Base-by-base conservation (phyloP, 2,329 filamentous ascomycete species). In the Chrysoporthe puriensis region DNA sequence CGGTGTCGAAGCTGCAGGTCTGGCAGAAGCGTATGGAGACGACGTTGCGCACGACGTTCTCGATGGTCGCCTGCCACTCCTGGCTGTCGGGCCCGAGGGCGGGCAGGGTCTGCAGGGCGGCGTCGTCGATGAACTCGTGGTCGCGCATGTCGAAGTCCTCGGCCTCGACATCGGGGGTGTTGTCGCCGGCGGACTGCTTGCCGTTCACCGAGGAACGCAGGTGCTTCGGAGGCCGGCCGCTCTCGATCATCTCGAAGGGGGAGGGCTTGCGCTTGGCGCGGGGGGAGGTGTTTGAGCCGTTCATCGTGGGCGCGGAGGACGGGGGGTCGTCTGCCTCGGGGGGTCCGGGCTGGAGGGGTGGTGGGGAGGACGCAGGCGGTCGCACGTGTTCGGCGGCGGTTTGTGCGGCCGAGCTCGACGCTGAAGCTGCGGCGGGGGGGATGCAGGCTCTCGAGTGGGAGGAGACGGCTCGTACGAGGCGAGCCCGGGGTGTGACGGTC, bases 11-110 rank as follows among this genome's bases (percentile, higher is more conserved):
- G 34, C 95, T 94, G 78, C 93, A 97, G 0, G 96, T 97, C 84
- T 97, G 94, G 78, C 95, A 98, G 82, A 99, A 99, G 73, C 97
- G 92, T 75, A 99, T 98, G n/a, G 95, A 97, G 62, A 99, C 96
- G 21, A 98, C 96, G 73, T 94, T 97, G 77, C 91, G 90, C 64
- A 99, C 94, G 3, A 99, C 96, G 70, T 89, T 91, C 79, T 97
- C 94, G 69, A 98, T 97, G 0, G 94, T 97, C 62, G 90, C 91
- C 80, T 98, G 95, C 96, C 96, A 99, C 81, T 97, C 94, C 34
- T 89, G 89, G 2, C 90, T 92, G 73, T 93, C 91, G 60, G 68
- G 78, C 72, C 34, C 85, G 80, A 61, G 78, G 70, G 81, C 77
- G 66, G 81, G 62, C 44, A 74, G 63, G 42, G 57, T 58, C 63